phyloP scores from a whole-genome alignment of 139 green algal genomes.

The Chlamydomonas asymmetrica region DNA sequence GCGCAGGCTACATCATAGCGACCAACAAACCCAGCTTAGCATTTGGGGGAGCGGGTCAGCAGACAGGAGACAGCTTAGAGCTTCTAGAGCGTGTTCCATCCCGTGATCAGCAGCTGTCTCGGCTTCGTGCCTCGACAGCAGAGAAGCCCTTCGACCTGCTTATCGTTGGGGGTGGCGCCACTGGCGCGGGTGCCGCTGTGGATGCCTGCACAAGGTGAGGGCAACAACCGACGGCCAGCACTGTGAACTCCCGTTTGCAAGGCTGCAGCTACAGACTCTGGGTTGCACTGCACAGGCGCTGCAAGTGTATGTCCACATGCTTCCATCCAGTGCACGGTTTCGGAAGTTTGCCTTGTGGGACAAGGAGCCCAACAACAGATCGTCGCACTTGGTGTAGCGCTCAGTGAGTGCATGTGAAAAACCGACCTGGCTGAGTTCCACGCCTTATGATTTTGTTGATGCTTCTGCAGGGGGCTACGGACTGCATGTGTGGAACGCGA shows the following conservation, averaged over 20 bases:
- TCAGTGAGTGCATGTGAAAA: not conserved
- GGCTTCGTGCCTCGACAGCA: constrained; percentile 9
- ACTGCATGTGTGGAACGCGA: constrained; percentile 90
- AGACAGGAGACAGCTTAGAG: too few relatives aligned
- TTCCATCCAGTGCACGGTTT: not conserved
- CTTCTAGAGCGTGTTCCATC: too few relatives aligned
- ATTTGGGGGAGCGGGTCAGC: too few relatives aligned
- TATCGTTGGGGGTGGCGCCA: constrained; percentile 95
- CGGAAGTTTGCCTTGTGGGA: not conserved
- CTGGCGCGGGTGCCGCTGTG: constrained; percentile 81
- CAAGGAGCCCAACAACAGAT: not conserved
- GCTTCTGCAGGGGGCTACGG: constrained; percentile 61
- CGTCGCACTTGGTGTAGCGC: not conserved
- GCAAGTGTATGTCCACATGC: not conserved
- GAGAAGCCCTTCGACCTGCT: constrained; percentile 80
- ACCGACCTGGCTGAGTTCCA: not conserved
- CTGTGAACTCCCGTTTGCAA: not conserved
- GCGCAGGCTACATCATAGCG: too few relatives aligned
- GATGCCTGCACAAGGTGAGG: not conserved
- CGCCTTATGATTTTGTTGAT: not conserved
- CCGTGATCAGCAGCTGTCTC: constrained; percentile 11
- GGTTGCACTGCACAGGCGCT: not conserved
- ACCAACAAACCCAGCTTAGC: too few relatives aligned
- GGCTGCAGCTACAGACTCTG: not conserved
- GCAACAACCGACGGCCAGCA: not conserved